Evolutionary conservation across 495 filamentous ascomycete species (phyloP), one percentile per base, ranked within the genome.

Genomic region (Cercophora newfieldiana): DNA sequence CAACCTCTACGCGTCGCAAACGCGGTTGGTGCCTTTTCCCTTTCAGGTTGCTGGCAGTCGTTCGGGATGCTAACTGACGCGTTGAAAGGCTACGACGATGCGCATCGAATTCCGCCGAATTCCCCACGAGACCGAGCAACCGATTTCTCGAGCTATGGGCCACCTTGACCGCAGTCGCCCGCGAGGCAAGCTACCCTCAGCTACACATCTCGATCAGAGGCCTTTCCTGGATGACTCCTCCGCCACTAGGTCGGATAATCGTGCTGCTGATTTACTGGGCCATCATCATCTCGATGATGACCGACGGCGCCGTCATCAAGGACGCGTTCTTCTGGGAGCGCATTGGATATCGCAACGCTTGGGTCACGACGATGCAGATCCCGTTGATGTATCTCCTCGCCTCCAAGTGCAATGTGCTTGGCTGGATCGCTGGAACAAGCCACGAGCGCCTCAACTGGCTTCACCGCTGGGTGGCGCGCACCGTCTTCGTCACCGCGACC

Each of bases 361-460:
- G 88, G 81, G 81, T 96, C 37, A 85, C 91, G 19, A 81, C 92
- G 63, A 87, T 86, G n/a, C 93, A 96, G 75, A 72, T 96, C n/a
- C 92, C 92, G 2, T 72, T 96, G 16, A 80, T 96, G 54, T 91
- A 91, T 72, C 82, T 95, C 26, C 85, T 96, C 22, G 86, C 92
- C 8, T 89, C 88, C n/a, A 91, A 92, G 80, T 83, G 86, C 71
- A 95, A 89, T 71, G 78, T 94, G 61, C 81, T 94, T 44, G 90
- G 90, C 2, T 78, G 83, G 26, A 74, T 94, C 18, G 82, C 83
- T 7, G 92, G 91, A 3, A 85, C 83, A 33, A 88, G 87, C 61
- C 87, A 95, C 65, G 89, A 92, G 76, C 81, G 89, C 18, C 74
- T 96, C 56, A 94, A 94, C 70, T 94, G 91, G 92, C 82, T 93